Conservation (phyloP, 805 yeast species). For the Cyberlindnera mycetangii region DNA sequence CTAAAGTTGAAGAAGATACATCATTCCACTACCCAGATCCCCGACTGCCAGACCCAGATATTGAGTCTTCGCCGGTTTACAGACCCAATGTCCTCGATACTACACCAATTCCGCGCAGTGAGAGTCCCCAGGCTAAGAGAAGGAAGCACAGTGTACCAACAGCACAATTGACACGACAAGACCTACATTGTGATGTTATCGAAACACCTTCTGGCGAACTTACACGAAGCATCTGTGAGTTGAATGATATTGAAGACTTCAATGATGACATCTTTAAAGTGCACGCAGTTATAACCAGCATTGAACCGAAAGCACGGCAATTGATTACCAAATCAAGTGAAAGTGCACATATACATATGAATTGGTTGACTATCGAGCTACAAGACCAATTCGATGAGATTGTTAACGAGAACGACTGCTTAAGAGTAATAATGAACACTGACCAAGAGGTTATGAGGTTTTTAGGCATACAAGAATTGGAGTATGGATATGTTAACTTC, state of each 20-base stretch:
- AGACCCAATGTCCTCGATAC: not conserved
- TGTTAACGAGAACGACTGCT: constrained; percentile 10
- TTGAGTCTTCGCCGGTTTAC: not conserved
- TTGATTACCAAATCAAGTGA: not conserved
- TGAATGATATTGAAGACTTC: constrained; percentile 18
- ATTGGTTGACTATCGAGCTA: constrained; percentile 7
- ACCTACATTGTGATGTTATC: not conserved
- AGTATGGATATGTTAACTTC: constrained; percentile 21
- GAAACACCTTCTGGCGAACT: not conserved
- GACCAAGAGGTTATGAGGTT: constrained; percentile 18
- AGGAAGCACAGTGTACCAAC: not conserved
- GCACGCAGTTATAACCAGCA: constrained; percentile 16
- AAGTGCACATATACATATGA: not conserved
- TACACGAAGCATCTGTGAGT: not conserved
- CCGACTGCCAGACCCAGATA: not conserved
- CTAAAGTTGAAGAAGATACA: no score
- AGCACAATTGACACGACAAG: not conserved
- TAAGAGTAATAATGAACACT: constrained; percentile 14
- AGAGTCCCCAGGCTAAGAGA: not conserved
- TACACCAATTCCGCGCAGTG: not conserved
- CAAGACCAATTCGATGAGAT: constrained; percentile 1
- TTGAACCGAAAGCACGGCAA: constrained; percentile 18
- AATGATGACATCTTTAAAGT: constrained; percentile 21
- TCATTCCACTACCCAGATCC: not conserved
- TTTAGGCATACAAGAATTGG: constrained; percentile 23